These are phyloP conservation scores for Phytomonas francai DNA, from an alignment of 208 protist genomes.

Conservation along the genomic window DNA sequence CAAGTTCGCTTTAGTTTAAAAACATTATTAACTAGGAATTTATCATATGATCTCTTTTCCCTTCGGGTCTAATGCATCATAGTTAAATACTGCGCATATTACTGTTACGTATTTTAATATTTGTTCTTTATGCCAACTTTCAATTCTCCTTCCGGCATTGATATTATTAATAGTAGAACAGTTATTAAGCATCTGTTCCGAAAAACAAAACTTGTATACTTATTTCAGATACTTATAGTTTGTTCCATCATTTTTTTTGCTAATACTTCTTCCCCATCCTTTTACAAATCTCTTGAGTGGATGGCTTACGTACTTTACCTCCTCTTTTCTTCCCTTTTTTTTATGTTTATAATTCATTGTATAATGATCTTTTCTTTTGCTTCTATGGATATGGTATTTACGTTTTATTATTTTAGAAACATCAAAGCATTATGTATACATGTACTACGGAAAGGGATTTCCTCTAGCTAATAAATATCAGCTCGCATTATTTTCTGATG, in stretches of 20 bases:
- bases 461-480: no score
- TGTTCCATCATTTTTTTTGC: slow-evolving; percentile 5
- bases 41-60: not conserved
- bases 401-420: no score
- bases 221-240: not conserved
- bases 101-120: not conserved
- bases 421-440: no score
- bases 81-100: not conserved
- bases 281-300: slow-evolving; percentile 19
- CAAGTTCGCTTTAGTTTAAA: not conserved
- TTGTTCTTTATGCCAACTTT: not conserved
- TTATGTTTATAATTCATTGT: not conserved
- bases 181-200: no score
- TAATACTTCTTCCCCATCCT: slow-evolving; percentile 5
- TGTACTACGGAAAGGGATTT: no score
- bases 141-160: not conserved
- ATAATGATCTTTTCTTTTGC: no score
- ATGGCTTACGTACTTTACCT: no score
- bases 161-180: not conserved
- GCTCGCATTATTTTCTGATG: no score
- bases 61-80: not conserved
- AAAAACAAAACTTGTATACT: no score
- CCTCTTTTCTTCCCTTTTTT: slow-evolving; percentile 9
- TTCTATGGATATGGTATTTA: no score
- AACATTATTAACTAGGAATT: not conserved